A percentile compares a stretch with the other conserved stretches of the same genome.
Conservation (phyloP, 495 filamentous ascomycete genomes). For the Neurospora cerealis region DNA sequence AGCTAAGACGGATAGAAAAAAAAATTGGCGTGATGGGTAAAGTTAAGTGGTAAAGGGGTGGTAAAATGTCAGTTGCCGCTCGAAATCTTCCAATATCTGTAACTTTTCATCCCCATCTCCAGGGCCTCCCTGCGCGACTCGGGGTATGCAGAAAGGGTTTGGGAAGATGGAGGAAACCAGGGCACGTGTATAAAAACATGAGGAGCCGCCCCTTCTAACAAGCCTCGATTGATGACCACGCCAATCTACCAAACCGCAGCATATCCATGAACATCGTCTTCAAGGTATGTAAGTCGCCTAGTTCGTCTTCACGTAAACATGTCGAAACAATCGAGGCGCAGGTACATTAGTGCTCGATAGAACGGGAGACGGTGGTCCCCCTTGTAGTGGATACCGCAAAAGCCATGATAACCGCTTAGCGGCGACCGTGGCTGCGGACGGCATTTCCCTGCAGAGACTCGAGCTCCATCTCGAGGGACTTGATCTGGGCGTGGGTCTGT, state of each 20-base stretch:
- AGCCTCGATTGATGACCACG: background rate
- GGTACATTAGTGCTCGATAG: background rate
- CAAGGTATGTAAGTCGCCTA: background rate
- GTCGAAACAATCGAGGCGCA: background rate
- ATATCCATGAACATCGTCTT: conserved; percentile 13
- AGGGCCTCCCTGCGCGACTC: background rate
- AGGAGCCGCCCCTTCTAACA: background rate
- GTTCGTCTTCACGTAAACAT: background rate
- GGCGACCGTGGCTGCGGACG: conserved; percentile 90
- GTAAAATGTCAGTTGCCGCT: background rate
- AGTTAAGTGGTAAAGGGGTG: conserved; percentile 1
- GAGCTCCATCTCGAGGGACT: conserved; percentile 85
- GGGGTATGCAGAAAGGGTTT: background rate
- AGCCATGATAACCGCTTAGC: conserved; percentile 43
- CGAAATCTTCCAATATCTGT: background rate
- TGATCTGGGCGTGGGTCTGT: conserved; percentile 94
- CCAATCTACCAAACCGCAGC: background rate
- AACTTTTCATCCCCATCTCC: background rate
- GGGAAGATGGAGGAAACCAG: background rate
- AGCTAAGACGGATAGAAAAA: conserved; percentile 21
- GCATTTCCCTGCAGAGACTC: conserved; percentile 88
- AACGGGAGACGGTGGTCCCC: background rate
- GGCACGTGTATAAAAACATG: background rate
- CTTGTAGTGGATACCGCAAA: background rate
- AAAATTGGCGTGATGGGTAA: conserved; percentile 6